Conservation (phyloP, 2,329 filamentous ascomycete genomes). For the Talaromyces verruculosus region DNA sequence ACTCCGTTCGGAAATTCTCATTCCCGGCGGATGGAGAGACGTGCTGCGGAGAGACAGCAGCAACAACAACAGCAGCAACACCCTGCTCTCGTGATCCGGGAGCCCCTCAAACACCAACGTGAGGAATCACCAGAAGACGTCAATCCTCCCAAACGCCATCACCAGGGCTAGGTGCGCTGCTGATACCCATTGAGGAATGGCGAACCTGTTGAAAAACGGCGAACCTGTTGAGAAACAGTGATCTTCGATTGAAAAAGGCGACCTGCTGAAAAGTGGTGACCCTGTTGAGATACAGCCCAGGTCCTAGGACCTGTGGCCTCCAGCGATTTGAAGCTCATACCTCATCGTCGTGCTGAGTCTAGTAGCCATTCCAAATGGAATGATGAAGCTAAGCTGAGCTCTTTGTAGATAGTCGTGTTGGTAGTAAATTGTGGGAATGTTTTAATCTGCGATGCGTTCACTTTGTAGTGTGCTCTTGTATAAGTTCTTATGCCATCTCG, state of each 20-base stretch:
- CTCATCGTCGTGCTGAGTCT: not conserved
- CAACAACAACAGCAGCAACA: not conserved
- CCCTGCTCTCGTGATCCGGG: not conserved
- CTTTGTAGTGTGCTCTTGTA: not conserved
- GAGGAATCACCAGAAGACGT: no score
- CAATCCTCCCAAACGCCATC: not conserved
- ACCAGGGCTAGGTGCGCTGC: no score
- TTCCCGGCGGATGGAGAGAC: no score
- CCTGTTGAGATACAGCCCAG: not conserved
- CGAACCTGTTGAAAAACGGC: not conserved
- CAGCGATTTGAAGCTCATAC: not conserved
- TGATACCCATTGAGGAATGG: not conserved
- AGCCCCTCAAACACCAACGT: not conserved
- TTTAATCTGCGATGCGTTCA: not conserved
- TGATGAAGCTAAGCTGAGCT: not conserved
- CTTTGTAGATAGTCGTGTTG: not conserved
- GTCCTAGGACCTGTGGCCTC: not conserved
- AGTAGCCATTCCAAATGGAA: not conserved
- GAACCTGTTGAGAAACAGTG: not conserved
- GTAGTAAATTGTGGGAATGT: not conserved
- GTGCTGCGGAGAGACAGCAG: not conserved
- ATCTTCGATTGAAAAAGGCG: no score
- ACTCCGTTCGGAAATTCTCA: no score
- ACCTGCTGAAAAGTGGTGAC: not conserved
- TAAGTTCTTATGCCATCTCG: not conserved